A percentile compares a stretch with the other conserved stretches of the same genome.
phyloP scores from a whole-genome alignment of 768 basidiomycete genomes.

The Rhodotorula kratochvilovae region DNA sequence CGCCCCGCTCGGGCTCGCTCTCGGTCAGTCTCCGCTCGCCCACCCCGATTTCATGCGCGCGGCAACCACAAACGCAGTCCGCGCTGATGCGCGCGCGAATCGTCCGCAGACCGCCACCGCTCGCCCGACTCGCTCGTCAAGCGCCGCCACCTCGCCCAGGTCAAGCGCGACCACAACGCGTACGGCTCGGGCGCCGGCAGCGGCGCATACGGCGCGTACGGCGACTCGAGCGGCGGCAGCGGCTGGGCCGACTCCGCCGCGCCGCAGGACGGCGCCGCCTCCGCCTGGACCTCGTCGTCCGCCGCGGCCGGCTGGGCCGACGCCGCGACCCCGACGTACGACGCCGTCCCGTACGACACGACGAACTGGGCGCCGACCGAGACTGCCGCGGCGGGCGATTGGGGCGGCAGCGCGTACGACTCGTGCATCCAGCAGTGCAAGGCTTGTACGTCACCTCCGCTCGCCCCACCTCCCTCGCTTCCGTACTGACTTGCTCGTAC shows the following conservation, averaged over 20 bases:
- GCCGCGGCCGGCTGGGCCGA: not conserved
- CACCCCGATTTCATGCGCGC: too few species aligned
- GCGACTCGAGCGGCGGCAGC: not conserved
- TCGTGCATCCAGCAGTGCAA: slow-evolving; percentile 21
- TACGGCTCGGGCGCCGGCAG: not conserved
- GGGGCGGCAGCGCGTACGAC: slow-evolving; percentile 1
- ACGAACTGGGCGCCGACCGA: not conserved
- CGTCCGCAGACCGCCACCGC: not conserved
- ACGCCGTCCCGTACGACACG: not conserved
- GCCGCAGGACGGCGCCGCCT: not conserved
- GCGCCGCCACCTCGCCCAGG: not conserved
- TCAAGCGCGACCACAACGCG: not conserved
- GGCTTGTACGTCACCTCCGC: not conserved
- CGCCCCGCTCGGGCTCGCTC: not conserved
- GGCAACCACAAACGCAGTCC: not conserved
- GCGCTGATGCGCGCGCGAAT: too few species aligned
- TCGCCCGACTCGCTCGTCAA: not conserved
- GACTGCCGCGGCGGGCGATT: not conserved
- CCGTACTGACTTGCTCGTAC: not conserved
- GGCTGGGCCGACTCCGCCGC: not conserved
- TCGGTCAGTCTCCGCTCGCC: not conserved
- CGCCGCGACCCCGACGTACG: not conserved
- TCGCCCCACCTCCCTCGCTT: not conserved
- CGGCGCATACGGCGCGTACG: not conserved
- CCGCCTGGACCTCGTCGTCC: not conserved